These are phyloP conservation scores for Pythium dissotocum DNA, from an alignment of 352 stramenopile genomes.

Conservation along the genomic window DNA sequence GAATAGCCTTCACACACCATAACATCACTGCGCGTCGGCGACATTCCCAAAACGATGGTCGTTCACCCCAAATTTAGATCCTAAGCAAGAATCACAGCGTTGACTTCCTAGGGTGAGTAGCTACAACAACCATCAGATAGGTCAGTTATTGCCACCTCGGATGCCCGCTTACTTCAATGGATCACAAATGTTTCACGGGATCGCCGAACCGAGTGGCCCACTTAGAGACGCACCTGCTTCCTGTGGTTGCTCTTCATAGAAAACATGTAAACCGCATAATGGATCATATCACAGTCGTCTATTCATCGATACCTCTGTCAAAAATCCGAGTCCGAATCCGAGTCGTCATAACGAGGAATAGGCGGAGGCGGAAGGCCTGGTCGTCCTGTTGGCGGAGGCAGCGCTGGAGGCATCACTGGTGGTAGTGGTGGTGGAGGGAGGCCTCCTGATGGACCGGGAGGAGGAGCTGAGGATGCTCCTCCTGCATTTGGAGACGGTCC, in stretches of 20 bases:
- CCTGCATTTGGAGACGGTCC: conserved; percentile 65
- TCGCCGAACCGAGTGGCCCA: too few species aligned
- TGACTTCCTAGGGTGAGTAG: too few species aligned
- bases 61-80: background rate
- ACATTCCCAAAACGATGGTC: background rate
- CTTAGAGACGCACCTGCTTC: background rate
- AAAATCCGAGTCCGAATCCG: conserved; percentile 38
- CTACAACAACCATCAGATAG: too few species aligned
- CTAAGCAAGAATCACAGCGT: too few species aligned
- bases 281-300: background rate
- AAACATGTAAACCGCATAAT: background rate
- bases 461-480: conserved; percentile 15
- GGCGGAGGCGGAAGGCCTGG: conserved; percentile 52
- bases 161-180: too few species aligned
- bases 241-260: background rate
- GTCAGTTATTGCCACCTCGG: too few species aligned
- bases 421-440: conserved; percentile 36
- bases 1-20: background rate
- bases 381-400: conserved; percentile 34
- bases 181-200: too few species aligned
- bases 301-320: conserved; percentile 14
- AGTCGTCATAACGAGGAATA: conserved; percentile 50
- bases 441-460: conserved; percentile 14
- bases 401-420: conserved; percentile 29
- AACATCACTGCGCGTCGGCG: too few species aligned